Percentiles rank a stretch among this genome's conserved stretches.
Evolutionary conservation across 768 basidiomycete species (phyloP).

Genomic region (Russula brevipes): DNA sequence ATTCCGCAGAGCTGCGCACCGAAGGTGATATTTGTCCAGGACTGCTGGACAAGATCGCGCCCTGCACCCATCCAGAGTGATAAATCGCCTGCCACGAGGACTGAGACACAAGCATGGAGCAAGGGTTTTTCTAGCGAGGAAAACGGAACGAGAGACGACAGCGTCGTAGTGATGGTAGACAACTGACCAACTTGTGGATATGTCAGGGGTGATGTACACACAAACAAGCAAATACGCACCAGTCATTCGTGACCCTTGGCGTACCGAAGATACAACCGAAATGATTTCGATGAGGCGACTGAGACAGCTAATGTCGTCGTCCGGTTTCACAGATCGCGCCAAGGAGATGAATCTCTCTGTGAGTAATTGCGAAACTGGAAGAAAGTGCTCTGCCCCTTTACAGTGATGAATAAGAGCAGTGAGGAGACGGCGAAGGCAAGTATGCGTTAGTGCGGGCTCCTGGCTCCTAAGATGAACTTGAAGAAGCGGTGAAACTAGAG

Average conservation of each 20-base stretch:
- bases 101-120: conserved; percentile 33
- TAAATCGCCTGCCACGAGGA: conserved; percentile 42
- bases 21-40: conserved; percentile 41
- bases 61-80: conserved; percentile 39
- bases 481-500: conserved; percentile 56
- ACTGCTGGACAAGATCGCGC: conserved; percentile 50
- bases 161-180: conserved; percentile 33
- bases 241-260: conserved; percentile 64
- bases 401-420: conserved; percentile 84
- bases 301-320: conserved; percentile 36
- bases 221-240: conserved; percentile 39
- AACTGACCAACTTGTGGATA: conserved; percentile 35
- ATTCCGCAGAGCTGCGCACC: conserved; percentile 53
- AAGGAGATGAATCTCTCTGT: conserved; percentile 36
- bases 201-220: conserved; percentile 3
- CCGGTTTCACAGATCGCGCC: conserved; percentile 20
- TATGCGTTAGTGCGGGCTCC: conserved; percentile 41
- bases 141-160: conserved; percentile 30
- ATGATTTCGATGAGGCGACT: conserved; percentile 53
- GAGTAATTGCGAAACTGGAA: conserved; percentile 50
- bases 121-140: conserved; percentile 32
- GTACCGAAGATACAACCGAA: conserved; percentile 54
- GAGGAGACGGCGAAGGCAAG: conserved; percentile 61
- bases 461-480: conserved; percentile 45
- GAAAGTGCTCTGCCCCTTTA: conserved; percentile 61